These are phyloP conservation scores for Thermomucor indicae-seudaticae DNA, from an alignment of 371 early-diverging fungal genomes.

Conservation along the genomic window DNA sequence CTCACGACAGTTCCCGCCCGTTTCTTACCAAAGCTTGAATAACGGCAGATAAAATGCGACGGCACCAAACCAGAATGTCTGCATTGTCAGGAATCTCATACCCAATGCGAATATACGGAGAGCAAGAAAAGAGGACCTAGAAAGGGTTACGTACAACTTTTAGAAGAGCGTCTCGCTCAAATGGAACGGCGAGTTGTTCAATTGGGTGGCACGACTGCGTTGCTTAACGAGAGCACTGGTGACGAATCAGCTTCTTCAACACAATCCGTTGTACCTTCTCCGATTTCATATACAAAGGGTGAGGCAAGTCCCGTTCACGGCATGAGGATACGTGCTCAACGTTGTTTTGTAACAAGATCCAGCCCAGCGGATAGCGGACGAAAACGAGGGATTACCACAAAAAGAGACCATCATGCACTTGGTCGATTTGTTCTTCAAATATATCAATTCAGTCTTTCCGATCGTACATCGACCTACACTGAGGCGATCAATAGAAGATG, in stretches of 20 bases:
- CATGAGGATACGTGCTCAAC: not conserved
- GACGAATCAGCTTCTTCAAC: not conserved
- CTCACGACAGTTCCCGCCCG: too few relatives aligned
- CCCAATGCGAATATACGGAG: constrained; percentile 71
- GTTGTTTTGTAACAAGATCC: not conserved
- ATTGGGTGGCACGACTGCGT: constrained; percentile 10
- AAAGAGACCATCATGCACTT: constrained; percentile 49
- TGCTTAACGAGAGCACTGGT: not conserved
- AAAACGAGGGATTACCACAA: constrained; percentile 31
- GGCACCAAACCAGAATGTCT: constrained; percentile 78
- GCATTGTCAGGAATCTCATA: constrained; percentile 66
- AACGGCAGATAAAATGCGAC: constrained; percentile 66
- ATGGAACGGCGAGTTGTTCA: constrained; percentile 49
- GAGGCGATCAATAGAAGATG: constrained; percentile 24
- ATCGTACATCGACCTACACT: constrained; percentile 45
- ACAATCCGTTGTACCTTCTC: not conserved
- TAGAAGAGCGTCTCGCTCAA: constrained; percentile 66
- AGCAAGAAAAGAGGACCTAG: constrained; percentile 78
- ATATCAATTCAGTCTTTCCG: constrained; percentile 52
- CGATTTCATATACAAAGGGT: not conserved
- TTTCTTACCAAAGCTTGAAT: too few relatives aligned
- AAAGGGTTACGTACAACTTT: constrained; percentile 71
- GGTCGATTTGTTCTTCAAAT: constrained; percentile 55
- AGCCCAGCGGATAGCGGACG: constrained; percentile 5
- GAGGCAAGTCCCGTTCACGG: too few relatives aligned